phyloP scores from a whole-genome alignment of 495 filamentous ascomycete species.

The Aspergillus saccharolyticus region DNA sequence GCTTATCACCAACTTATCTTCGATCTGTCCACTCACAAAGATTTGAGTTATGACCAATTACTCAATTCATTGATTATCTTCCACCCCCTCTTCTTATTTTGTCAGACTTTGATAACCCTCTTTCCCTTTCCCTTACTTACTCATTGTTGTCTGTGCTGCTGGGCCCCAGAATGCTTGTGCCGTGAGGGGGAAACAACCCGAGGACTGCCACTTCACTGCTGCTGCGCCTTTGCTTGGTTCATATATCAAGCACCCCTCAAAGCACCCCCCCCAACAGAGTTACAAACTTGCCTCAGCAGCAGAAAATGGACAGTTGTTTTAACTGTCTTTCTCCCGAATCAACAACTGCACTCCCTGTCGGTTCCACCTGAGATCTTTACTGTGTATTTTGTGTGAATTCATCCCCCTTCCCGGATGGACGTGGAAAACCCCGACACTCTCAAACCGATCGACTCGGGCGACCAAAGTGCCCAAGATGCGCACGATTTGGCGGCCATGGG shows the following conservation, averaged over 20 bases:
- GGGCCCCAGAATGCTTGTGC: not conserved
- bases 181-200: not conserved
- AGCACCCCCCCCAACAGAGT: not conserved
- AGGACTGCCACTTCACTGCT: not conserved
- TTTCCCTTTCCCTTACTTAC: not conserved
- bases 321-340: not conserved
- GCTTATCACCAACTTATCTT: conserved; percentile 5
- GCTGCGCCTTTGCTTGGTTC: not conserved
- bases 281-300: not conserved
- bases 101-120: not conserved
- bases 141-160: not conserved
- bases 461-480: conserved; percentile 41
- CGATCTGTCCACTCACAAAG: not conserved
- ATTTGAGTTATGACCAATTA: conserved; percentile 1
- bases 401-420: conserved; percentile 26
- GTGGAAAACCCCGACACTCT: conserved; percentile 25
- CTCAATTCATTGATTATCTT: not conserved
- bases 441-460: conserved; percentile 29
- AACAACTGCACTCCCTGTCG: not conserved
- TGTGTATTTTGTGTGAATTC: not conserved
- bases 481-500: conserved; percentile 46
- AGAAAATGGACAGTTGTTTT: conserved; percentile 4
- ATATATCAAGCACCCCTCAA: conserved; percentile 1
- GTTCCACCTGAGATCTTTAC: too few relatives aligned
- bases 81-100: too few relatives aligned